These are phyloP conservation scores for Cytospora piceicola DNA, from an alignment of 2,329 filamentous ascomycete species.

Conservation along the genomic window DNA sequence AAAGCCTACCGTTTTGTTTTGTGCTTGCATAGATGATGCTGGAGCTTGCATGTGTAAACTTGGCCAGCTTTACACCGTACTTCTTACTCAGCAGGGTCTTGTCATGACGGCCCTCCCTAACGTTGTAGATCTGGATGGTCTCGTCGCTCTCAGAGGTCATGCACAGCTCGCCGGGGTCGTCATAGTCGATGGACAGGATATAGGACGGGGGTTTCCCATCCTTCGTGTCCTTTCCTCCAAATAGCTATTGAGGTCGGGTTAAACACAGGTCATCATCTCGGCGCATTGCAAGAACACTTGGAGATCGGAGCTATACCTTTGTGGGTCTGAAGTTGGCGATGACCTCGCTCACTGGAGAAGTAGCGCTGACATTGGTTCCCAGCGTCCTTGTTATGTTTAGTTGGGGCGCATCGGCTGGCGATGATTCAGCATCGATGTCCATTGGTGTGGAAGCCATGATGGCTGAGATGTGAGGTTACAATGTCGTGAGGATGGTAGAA, in stretches of 20 bases:
- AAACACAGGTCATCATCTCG: background rate
- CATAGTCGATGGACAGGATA: conserved; percentile 92
- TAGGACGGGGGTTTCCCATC: conserved; percentile 59
- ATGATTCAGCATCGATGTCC: conserved; percentile 56
- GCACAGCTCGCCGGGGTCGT: conserved; percentile 89
- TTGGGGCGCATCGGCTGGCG: conserved; percentile 44
- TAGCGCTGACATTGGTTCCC: conserved; percentile 47
- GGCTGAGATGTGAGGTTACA: conserved; percentile 1
- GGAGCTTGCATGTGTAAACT: conserved; percentile 89
- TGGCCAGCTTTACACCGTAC: conserved; percentile 91
- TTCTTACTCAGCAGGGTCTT: conserved; percentile 94
- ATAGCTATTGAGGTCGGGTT: conserved; percentile 49
- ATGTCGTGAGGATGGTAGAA: background rate
- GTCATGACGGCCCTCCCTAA: conserved; percentile 84
- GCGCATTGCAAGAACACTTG: background rate
- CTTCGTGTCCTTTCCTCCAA: conserved; percentile 61
- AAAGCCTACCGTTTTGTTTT: conserved; percentile 76
- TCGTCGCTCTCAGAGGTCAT: conserved; percentile 93
- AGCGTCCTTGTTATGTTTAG: conserved; percentile 57
- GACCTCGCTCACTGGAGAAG: conserved; percentile 75
- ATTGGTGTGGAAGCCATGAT: conserved; percentile 59
- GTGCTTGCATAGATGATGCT: conserved; percentile 96
- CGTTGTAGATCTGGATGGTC: conserved; percentile 93
- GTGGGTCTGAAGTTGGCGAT: conserved; percentile 78
- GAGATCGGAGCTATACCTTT: conserved; percentile 59